A percentile compares a stretch with the other conserved stretches of the same genome.
Evolutionary conservation across 768 basidiomycete genomes (phyloP).

Genomic region (Auriscalpium vulgare): DNA sequence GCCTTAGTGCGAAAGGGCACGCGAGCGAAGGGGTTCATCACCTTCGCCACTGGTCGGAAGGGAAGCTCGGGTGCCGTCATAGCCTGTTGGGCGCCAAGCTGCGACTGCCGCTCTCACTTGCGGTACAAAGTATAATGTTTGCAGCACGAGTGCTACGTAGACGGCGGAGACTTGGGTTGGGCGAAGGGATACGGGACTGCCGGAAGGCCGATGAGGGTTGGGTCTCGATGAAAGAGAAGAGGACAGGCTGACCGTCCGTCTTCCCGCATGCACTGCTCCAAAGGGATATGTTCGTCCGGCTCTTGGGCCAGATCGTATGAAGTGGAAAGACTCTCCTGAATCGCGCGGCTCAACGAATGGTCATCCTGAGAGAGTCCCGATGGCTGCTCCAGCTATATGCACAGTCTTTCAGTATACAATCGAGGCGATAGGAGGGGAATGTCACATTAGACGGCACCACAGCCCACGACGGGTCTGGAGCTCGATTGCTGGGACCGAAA

Average conservation of each 20-base stretch:
- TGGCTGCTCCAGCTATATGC: slow-evolving; percentile 15
- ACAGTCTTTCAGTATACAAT: background rate
- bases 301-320: slow-evolving; percentile 39
- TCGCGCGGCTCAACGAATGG: slow-evolving; percentile 57
- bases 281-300: slow-evolving; percentile 40
- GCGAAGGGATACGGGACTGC: slow-evolving; percentile 66
- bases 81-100: slow-evolving; percentile 20
- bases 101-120: slow-evolving; percentile 48
- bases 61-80: slow-evolving; percentile 11
- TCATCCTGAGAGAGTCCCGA: slow-evolving; percentile 43
- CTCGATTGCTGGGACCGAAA: slow-evolving; percentile 54
- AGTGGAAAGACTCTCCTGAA: slow-evolving; percentile 56
- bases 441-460: slow-evolving; percentile 61
- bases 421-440: slow-evolving; percentile 4
- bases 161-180: slow-evolving; percentile 41
- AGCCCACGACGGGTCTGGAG: slow-evolving; percentile 61
- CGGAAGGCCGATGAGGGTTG: background rate
- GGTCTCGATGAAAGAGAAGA: background rate
- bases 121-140: slow-evolving; percentile 61
- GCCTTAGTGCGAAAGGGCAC: background rate
- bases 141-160: slow-evolving; percentile 57
- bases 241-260: slow-evolving; percentile 43
- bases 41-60: slow-evolving; percentile 28
- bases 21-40: slow-evolving; percentile 16
- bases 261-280: slow-evolving; percentile 46